A percentile compares a stretch with the other conserved stretches of the same genome.
These are phyloP conservation scores for Salvia splendens DNA, from an alignment of 257 asterid genomes.

Conservation along the genomic window DNA sequence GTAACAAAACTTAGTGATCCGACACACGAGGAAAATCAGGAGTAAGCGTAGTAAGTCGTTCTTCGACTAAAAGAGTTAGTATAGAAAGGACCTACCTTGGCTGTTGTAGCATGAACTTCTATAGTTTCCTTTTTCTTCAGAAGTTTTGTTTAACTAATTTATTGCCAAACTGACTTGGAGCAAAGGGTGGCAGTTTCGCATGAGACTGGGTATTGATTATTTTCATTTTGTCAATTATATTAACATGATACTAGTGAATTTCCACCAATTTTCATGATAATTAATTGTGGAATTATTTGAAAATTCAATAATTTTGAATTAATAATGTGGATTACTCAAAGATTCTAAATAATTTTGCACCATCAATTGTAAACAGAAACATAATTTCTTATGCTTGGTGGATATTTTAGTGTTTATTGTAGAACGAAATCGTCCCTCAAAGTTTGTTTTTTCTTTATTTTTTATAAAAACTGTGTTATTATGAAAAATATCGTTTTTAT, in stretches of 20 bases:
- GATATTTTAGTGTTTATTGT: not conserved
- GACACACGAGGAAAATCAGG: slow-evolving; percentile 27
- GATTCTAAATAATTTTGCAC: not conserved
- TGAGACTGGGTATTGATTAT: slow-evolving; percentile 23
- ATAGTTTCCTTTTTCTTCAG: slow-evolving; percentile 24
- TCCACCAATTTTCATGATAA: too few species aligned
- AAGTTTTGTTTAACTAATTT: slow-evolving; percentile 26
- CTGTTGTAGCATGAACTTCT: slow-evolving; percentile 53
- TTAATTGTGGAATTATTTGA: not conserved
- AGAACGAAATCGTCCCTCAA: too few species aligned
- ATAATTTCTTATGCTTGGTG: not conserved
- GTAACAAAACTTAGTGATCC: slow-evolving; percentile 38
- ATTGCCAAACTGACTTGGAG: slow-evolving; percentile 30
- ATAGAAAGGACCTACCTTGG: slow-evolving; percentile 35
- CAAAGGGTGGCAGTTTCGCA: slow-evolving; percentile 8
- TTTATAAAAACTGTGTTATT: too few species aligned
- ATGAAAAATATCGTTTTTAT: too few species aligned
- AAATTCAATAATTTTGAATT: not conserved
- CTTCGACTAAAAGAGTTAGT: slow-evolving; percentile 27
- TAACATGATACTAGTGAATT: not conserved
- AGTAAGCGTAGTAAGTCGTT: slow-evolving; percentile 27
- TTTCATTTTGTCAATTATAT: slow-evolving; percentile 18
- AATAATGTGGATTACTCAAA: not conserved
- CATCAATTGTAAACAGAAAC: not conserved
- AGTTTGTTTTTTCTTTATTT: too few species aligned